Evolutionary conservation across 352 stramenopile genomes (phyloP).

Genomic region (Globisporangium nunn): DNA sequence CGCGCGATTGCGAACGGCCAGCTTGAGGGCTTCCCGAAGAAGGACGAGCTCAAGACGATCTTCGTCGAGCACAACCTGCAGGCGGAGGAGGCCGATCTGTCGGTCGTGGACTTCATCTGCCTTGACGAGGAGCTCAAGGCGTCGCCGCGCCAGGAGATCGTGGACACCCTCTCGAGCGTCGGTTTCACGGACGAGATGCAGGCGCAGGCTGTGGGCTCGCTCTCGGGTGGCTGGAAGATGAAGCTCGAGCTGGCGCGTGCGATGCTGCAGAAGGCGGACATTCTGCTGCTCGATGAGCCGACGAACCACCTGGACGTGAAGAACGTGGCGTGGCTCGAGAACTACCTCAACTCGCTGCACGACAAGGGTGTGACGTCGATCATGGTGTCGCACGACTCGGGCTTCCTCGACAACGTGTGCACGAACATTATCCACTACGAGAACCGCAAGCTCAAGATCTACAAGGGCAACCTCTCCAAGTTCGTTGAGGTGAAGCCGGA

Average conservation of each 20-base stretch:
- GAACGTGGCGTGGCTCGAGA: slow-evolving; percentile 90
- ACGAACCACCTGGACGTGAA: slow-evolving; percentile 94
- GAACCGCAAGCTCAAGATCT: slow-evolving; percentile 86
- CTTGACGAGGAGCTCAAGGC: slow-evolving; percentile 88
- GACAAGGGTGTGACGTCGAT: slow-evolving; percentile 85
- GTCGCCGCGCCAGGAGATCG: slow-evolving; percentile 83
- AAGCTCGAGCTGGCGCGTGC: slow-evolving; percentile 92
- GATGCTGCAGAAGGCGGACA: slow-evolving; percentile 93
- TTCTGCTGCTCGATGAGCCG: slow-evolving; percentile 95
- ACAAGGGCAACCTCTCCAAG: slow-evolving; percentile 82
- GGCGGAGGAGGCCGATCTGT: slow-evolving; percentile 82
- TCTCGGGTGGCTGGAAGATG: slow-evolving; percentile 96
- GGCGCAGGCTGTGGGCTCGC: slow-evolving; percentile 82
- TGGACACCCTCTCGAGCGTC: slow-evolving; percentile 88
- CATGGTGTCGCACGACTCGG: slow-evolving; percentile 95
- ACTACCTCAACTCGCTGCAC: slow-evolving; percentile 83
- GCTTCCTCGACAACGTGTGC: slow-evolving; percentile 96
- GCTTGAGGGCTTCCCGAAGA: slow-evolving; percentile 95
- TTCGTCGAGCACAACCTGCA: slow-evolving; percentile 97
- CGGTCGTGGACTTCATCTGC: slow-evolving; percentile 82
- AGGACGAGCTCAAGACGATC: slow-evolving; percentile 92
- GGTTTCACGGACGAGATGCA: slow-evolving; percentile 95
- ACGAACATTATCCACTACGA: slow-evolving; percentile 99
- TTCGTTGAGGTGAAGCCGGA: slow-evolving; percentile 85
- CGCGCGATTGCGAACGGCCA: slow-evolving; percentile 94